phyloP scores from a whole-genome alignment of 1,284 basidiomycete species.

The Schizopora paradoxa region DNA sequence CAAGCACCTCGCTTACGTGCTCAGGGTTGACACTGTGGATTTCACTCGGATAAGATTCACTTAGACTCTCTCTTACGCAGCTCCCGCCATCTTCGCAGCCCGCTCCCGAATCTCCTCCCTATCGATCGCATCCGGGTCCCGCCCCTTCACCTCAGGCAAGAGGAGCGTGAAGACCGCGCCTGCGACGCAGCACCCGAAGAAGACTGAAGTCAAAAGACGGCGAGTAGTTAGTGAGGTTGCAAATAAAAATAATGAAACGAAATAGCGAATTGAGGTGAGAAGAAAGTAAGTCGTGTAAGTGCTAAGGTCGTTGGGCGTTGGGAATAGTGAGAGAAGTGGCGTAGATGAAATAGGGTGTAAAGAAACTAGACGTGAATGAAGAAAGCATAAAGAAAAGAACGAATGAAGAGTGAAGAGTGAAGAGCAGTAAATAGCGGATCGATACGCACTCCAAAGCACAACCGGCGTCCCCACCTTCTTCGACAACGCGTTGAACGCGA shows the following conservation, averaged over 20 bases:
- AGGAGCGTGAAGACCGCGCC: constrained; percentile 66
- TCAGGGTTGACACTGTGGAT: too few relatives aligned
- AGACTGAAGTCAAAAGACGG: constrained; percentile 35
- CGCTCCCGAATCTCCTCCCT: constrained; percentile 45
- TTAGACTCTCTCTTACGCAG: too few relatives aligned
- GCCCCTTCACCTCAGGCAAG: constrained; percentile 72
- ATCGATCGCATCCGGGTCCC: constrained; percentile 64
- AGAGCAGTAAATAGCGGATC: background rate
- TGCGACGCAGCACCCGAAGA: constrained; percentile 53
- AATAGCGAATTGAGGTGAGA: too few relatives aligned
- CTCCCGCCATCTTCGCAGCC: constrained; percentile 7
- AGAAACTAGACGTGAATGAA: constrained; percentile 32
- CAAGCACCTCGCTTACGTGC: too few relatives aligned
- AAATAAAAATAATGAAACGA: constrained; percentile 27
- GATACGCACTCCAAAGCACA: constrained; percentile 58
- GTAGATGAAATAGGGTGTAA: too few relatives aligned
- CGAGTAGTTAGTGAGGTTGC: constrained; percentile 26
- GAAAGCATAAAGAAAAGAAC: constrained; percentile 38
- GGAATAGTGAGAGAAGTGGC: too few relatives aligned
- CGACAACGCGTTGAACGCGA: constrained; percentile 71
- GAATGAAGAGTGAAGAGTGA: constrained; percentile 29
- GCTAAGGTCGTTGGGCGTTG: too few relatives aligned
- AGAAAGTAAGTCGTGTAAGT: too few relatives aligned
- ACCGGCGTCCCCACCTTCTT: constrained; percentile 56
- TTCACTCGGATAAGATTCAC: too few relatives aligned